Evolutionary conservation across 352 stramenopile species (phyloP), one percentile per base, ranked within the genome.

Genomic region (Globisporangium viniferum): DNA sequence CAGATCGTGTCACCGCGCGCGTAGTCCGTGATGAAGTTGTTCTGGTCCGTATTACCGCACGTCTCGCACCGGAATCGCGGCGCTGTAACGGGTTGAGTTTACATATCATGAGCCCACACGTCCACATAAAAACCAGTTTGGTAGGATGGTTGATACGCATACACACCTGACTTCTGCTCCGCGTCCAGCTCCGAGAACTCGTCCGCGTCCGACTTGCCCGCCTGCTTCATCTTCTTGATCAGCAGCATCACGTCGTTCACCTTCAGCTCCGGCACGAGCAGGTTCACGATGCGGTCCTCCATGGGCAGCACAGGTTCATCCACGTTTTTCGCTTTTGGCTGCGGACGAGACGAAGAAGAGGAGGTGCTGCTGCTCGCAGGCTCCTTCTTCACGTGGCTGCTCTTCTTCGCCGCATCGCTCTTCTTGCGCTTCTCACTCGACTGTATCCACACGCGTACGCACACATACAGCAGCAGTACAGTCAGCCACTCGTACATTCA

Each of bases 21-120:
- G 54, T 96, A 96, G 76, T 96, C 88, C 39, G 86, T 94, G 70
- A 96, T 93, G 33, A 94, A 96, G 68, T 96, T 94, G 77, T 96
- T 93, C 67, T 96, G 88, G 62, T 96, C 88, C 35, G 81, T 94
- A 68, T 96, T 96, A 36, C 88, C 88, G 64, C 88, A 96, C 56
- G 84, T 93, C 68, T 96, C 88, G 67, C 88, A 96, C 39, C 85
- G 80, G 65, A 93, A 96, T 14, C 86, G 81, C 35, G 88, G 88
- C 4, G 88, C 88, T 92, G 63, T 15, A 44, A 64, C 69, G 59
- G 74, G 53, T 59, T 0, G 7, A 41, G 29, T 59, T 24, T 35
- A 39, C 5, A 8, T 2, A 60, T 2, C 61, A 31, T 27, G 27
- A 33, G 18, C 5, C 5, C 12, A 39, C 24, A 41, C 27, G 29